Conservation (phyloP, 1,284 basidiomycete genomes). For the Cutaneotrichosporon arboriforme region DNA sequence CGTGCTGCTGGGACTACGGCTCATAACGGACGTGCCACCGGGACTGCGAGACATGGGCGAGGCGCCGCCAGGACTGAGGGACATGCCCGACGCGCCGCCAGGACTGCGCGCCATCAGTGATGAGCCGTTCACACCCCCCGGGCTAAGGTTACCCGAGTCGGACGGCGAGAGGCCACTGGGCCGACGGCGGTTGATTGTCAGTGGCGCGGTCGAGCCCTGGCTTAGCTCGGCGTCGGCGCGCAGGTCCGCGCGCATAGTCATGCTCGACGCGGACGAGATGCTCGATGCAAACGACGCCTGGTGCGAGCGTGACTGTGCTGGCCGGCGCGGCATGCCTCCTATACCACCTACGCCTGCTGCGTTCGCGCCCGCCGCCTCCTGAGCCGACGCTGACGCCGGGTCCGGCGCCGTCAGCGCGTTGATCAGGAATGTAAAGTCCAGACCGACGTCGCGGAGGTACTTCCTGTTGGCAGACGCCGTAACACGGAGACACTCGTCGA, state of each 20-base stretch:
- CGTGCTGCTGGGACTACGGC: background rate
- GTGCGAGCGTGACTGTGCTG: background rate
- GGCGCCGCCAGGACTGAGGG: background rate
- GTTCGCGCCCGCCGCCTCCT: too few relatives aligned
- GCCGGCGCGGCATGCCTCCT: background rate
- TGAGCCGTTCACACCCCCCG: slow-evolving; percentile 1
- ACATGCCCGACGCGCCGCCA: background rate
- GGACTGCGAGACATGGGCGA: background rate
- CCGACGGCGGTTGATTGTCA: slow-evolving; percentile 13
- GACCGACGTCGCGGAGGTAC: slow-evolving; percentile 83
- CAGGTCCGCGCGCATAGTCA: background rate
- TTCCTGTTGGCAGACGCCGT: slow-evolving; percentile 73
- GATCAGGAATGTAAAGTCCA: slow-evolving; percentile 83
- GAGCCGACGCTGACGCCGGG: background rate
- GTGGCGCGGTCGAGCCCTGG: slow-evolving; percentile 16
- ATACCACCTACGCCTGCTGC: too few relatives aligned
- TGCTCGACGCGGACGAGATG: background rate
- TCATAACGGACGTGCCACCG: background rate
- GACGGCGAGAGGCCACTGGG: background rate
- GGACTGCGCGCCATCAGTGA: background rate
- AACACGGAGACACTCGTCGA: slow-evolving; percentile 70
- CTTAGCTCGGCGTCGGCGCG: slow-evolving; percentile 2
- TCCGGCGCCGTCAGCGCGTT: slow-evolving; percentile 39
- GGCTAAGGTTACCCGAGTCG: too few relatives aligned
- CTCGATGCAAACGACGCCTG: background rate